Percentiles rank a stretch among this genome's conserved stretches.
phyloP scores from a whole-genome alignment of 2,329 filamentous ascomycete genomes.

The Dactylonectria macrodidyma region DNA sequence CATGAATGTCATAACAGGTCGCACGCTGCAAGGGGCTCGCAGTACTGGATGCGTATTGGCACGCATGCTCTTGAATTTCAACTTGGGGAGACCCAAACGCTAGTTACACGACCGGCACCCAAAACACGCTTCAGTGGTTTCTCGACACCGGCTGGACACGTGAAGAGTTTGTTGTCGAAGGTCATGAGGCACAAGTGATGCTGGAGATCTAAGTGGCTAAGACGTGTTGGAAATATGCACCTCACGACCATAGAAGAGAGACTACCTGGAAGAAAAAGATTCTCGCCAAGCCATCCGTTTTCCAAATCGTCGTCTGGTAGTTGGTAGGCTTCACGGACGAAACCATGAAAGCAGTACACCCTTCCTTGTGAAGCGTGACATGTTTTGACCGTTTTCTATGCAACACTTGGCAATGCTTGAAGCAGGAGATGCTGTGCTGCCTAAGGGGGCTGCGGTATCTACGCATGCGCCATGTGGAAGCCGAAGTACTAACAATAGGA shows the following conservation, averaged over 20 bases:
- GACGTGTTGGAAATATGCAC: background rate
- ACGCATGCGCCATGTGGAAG: background rate
- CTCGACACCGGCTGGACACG: constrained; percentile 12
- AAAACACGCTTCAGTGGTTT: constrained; percentile 11
- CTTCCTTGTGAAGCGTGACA: constrained; percentile 26
- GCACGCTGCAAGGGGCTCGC: constrained; percentile 3
- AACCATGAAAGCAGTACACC: background rate
- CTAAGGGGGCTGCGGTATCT: background rate
- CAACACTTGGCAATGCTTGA: constrained; percentile 22
- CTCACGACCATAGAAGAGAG: background rate
- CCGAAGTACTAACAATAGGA: background rate
- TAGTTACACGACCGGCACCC: constrained; percentile 20
- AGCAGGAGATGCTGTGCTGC: constrained; percentile 13
- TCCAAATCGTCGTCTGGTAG: constrained; percentile 22
- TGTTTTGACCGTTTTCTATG: constrained; percentile 20
- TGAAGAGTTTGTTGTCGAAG: constrained; percentile 19
- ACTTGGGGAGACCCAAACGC: background rate
- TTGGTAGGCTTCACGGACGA: constrained; percentile 1
- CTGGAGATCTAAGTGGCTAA: constrained; percentile 7
- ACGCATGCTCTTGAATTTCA: background rate
- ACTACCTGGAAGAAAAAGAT: no score
- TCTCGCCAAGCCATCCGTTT: constrained; percentile 19
- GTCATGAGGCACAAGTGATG: constrained; percentile 23
- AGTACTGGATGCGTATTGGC: background rate
- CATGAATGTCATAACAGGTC: constrained; percentile 6